These are phyloP conservation scores for Naematelia encephala DNA, from an alignment of 768 basidiomycete genomes.

Conservation along the genomic window DNA sequence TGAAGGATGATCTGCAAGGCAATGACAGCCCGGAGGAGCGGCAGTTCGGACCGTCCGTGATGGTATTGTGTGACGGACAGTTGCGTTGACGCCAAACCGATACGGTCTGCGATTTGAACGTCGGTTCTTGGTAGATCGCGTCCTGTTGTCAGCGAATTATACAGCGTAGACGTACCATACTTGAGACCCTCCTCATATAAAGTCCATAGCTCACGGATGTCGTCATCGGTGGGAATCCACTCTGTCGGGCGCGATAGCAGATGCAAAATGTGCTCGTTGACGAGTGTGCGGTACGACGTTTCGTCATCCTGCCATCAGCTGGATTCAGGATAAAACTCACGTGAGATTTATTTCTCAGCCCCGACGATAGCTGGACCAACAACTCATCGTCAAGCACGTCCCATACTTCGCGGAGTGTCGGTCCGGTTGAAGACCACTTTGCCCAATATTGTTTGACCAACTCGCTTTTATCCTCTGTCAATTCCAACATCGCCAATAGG, in stretches of 20 bases:
- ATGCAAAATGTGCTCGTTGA: conserved; percentile 17
- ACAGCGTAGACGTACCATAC: conserved; percentile 30
- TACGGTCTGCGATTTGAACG: conserved; percentile 27
- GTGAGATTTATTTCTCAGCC: conserved; percentile 14
- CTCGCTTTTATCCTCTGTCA: conserved; percentile 18
- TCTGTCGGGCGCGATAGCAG: conserved; percentile 9
- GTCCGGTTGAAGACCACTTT: conserved; percentile 36
- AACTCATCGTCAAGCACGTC: background rate
- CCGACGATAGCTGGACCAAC: background rate
- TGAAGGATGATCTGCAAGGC: background rate
- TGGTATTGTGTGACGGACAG: conserved; percentile 7
- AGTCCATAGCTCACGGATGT: conserved; percentile 21
- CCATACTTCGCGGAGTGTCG: conserved; percentile 14
- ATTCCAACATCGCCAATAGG: conserved; percentile 33
- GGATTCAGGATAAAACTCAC: conserved; percentile 5
- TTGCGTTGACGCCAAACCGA: conserved; percentile 20
- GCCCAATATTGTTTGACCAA: conserved; percentile 33
- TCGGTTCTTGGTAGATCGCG: conserved; percentile 32
- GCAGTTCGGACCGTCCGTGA: background rate
- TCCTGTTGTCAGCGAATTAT: conserved; percentile 9
- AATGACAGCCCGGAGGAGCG: background rate
- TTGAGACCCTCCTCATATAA: conserved; percentile 25
- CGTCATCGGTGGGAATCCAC: conserved; percentile 14
- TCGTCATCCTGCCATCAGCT: conserved; percentile 20
- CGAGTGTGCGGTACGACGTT: conserved; percentile 16